Evolutionary conservation across 2,329 filamentous ascomycete species (phyloP).

Genomic region (Colletotrichum lini): DNA sequence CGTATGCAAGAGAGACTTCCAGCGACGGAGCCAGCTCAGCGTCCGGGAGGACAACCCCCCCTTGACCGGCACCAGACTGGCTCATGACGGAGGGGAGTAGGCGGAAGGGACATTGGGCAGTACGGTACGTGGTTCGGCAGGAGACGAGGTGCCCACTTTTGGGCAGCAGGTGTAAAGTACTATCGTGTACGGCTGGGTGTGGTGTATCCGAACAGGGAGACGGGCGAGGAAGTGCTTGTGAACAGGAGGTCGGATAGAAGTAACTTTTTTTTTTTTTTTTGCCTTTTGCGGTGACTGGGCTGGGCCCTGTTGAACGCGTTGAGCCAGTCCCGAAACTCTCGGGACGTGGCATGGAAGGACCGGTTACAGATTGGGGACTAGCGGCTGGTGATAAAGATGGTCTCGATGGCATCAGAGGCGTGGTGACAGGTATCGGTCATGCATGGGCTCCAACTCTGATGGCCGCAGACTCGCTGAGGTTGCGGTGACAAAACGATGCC

Average conservation of each 20-base stretch:
- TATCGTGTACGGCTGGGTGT: slow-evolving; percentile 7
- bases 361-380: slow-evolving; percentile 15
- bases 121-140: slow-evolving; percentile 23
- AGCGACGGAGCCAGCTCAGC: slow-evolving; percentile 50
- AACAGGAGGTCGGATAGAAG: slow-evolving; percentile 29
- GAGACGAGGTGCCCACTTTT: slow-evolving; percentile 35
- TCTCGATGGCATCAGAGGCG: slow-evolving; percentile 36
- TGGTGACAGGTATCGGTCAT: slow-evolving; percentile 33
- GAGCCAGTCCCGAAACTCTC: slow-evolving; percentile 30
- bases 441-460: slow-evolving; percentile 28
- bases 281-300: slow-evolving; percentile 33
- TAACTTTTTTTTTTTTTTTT: slow-evolving; percentile 26
- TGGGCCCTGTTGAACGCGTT: slow-evolving; percentile 24
- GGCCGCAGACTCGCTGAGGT: slow-evolving; percentile 17
- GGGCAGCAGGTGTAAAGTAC: slow-evolving; percentile 16
- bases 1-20: slow-evolving; percentile 51
- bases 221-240: slow-evolving; percentile 5
- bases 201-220: slow-evolving; percentile 10
- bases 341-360: slow-evolving; percentile 26
- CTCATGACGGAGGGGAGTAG: slow-evolving; percentile 13
- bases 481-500: slow-evolving; percentile 20
- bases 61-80: slow-evolving; percentile 33
- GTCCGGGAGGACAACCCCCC: slow-evolving; percentile 48
- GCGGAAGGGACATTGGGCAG: slow-evolving; percentile 22
- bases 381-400: slow-evolving; percentile 32